phyloP scores from a whole-genome alignment of 192 early-diverging fungal genomes.

The Umbelopsis isabellina region DNA sequence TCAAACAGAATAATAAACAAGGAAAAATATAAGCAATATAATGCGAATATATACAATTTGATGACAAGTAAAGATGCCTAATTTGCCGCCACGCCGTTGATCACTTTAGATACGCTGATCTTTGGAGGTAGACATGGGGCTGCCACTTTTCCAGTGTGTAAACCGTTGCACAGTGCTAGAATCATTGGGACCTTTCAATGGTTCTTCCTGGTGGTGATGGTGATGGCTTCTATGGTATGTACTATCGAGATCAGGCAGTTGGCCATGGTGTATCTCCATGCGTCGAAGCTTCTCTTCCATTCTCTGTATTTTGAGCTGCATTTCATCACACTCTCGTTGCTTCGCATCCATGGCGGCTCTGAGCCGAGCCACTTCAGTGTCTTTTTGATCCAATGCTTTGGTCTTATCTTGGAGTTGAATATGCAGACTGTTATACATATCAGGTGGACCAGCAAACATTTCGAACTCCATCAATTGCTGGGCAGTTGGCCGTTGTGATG shows the following conservation, averaged over 20 bases:
- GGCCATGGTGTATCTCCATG: neutral
- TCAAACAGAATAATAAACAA: neutral
- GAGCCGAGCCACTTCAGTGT: constrained; percentile 44
- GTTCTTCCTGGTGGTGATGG: neutral
- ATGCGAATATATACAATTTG: constrained; percentile 14
- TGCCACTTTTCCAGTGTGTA: neutral
- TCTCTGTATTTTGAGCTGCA: constrained; percentile 10
- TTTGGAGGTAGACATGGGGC: neutral
- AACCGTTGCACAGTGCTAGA: neutral
- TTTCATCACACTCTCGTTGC: constrained; percentile 30
- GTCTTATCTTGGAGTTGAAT: constrained; percentile 30
- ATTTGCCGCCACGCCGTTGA: too few relatives aligned
- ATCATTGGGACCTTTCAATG: neutral
- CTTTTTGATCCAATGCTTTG: constrained; percentile 27
- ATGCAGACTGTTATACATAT: constrained; percentile 14
- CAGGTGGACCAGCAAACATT: constrained; percentile 54
- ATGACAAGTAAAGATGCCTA: too few relatives aligned
- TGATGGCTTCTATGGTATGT: neutral
- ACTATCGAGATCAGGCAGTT: neutral
- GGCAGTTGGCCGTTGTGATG: constrained; percentile 69
- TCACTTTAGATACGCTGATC: too few relatives aligned
- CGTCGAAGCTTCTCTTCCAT: neutral
- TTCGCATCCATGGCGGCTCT: constrained; percentile 31
- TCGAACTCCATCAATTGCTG: constrained; percentile 73
- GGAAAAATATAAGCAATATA: constrained; percentile 4